Base-by-base conservation (phyloP, 805 yeast species). In the Spathaspora hagerdaliae region DNA sequence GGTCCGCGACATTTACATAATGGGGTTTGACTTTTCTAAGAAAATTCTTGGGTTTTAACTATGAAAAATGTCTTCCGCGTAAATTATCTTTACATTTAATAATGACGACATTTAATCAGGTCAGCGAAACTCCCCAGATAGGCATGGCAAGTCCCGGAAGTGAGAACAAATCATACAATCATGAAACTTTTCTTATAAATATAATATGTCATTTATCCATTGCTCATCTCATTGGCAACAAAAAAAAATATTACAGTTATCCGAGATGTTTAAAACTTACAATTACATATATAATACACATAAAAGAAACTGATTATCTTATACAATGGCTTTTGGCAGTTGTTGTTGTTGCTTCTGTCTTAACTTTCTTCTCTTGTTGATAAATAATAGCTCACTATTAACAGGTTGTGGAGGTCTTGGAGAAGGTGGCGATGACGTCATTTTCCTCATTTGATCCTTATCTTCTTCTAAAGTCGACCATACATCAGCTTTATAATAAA, bases 381-480 rank as follows among this genome's bases (percentile, higher is more conserved):
- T 77, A 53, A 78, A 79, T 42, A 74, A 62, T 45, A 79, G 61
- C 27, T 79, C 80, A 49, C 72, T 73, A 48, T 70, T 73, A 31
- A 55, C 51, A 37, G 58, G 44, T 46, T 57, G 53, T 32, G 31
- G 44, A 9, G 46, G 39, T 6, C 37, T 26, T 11, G 43, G 5
- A 15, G 31, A 27, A 11, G 35, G n/a, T 11, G 35, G n/a, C 8
- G 10, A 27, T 7, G 26, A n/a, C 26, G 5, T 12, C 12, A 37
- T 26, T 10, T 10, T 7, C 31, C 14, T 34, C 9, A 42, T 43
- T 15, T 48, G 41, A 27, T 34, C 44, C 5, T 46, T 43, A 24
- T 51, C 52, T n/a, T 51, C 54, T 11, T 55, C 53, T 31, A 59
- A 39, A 10, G 54, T 55, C 9, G 59, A 49, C 48, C 59, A 51